Evolutionary conservation across 768 basidiomycete species (phyloP).

Genomic region (Asterophora lycoperdoides): DNA sequence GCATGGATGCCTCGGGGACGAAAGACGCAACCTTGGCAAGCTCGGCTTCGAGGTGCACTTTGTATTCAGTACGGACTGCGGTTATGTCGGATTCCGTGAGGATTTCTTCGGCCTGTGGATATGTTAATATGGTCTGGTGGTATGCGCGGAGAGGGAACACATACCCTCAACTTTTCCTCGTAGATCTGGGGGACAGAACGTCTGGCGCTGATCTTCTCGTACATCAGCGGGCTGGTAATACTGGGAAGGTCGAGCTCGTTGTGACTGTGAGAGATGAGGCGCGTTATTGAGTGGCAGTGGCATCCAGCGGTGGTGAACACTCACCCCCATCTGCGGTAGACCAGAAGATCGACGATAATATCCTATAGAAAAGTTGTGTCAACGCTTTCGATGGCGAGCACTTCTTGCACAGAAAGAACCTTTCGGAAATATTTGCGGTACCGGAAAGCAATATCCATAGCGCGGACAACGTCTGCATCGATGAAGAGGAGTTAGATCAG

Average conservation of each 20-base stretch:
- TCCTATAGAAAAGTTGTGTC: conserved; percentile 39
- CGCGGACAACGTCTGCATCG: conserved; percentile 68
- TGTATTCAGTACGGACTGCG: conserved; percentile 52
- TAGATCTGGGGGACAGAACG: conserved; percentile 78
- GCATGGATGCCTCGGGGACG: conserved; percentile 47
- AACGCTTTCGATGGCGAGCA: neutral
- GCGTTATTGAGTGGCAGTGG: neutral
- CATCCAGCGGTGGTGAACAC: conserved; percentile 2
- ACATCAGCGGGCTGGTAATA: conserved; percentile 90
- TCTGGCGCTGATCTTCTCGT: conserved; percentile 76
- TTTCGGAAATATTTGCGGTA: conserved; percentile 87
- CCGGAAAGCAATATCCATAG: conserved; percentile 83
- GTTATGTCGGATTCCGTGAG: conserved; percentile 48
- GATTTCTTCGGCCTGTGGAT: conserved; percentile 42
- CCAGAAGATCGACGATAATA: conserved; percentile 83
- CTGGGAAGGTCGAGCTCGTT: conserved; percentile 87
- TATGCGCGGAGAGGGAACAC: conserved; percentile 14
- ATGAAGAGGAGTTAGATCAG: neutral
- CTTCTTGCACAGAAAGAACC: conserved; percentile 24
- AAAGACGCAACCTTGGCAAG: conserved; percentile 49
- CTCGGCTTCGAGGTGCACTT: conserved; percentile 57
- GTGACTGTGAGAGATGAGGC: conserved; percentile 48
- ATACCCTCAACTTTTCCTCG: conserved; percentile 71
- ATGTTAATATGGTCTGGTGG: no score
- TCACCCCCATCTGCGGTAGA: conserved; percentile 76